These are phyloP conservation scores for Scheffersomyces coipomensis DNA, from an alignment of 805 yeast genomes.

Conservation along the genomic window DNA sequence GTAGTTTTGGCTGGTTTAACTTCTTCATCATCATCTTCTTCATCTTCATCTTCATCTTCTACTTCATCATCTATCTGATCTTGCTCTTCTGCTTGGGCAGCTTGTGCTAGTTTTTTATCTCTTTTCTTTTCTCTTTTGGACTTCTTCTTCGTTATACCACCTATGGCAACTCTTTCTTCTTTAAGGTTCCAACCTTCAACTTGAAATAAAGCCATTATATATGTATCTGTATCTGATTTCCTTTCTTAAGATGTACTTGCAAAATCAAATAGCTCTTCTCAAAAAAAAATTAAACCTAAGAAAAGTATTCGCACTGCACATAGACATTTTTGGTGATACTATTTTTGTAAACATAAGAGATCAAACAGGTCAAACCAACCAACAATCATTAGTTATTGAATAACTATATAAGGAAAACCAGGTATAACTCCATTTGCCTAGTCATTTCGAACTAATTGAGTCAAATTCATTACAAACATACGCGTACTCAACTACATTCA, in stretches of 20 bases:
- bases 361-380: no score
- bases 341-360: no score
- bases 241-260: not conserved
- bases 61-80: slow-evolving; percentile 3
- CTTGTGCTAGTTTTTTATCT: slow-evolving; percentile 10
- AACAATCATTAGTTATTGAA: no score
- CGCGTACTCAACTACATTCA: no score
- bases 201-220: slow-evolving; percentile 65
- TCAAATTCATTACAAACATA: no score
- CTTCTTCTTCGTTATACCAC: slow-evolving; percentile 28
- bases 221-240: not conserved
- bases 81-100: slow-evolving; percentile 3
- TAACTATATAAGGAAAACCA: no score
- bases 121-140: slow-evolving; percentile 21
- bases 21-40: slow-evolving; percentile 2
- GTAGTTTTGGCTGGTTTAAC: not conserved
- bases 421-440: no score
- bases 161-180: slow-evolving; percentile 48
- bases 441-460: not conserved
- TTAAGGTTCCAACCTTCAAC: slow-evolving; percentile 83
- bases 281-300: not conserved
- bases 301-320: no score
- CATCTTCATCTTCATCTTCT: slow-evolving; percentile 1
- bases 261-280: slow-evolving; percentile 4
- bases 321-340: not conserved